Conservation (phyloP, 306 rosid genomes). For the Pyrus communis region DNA sequence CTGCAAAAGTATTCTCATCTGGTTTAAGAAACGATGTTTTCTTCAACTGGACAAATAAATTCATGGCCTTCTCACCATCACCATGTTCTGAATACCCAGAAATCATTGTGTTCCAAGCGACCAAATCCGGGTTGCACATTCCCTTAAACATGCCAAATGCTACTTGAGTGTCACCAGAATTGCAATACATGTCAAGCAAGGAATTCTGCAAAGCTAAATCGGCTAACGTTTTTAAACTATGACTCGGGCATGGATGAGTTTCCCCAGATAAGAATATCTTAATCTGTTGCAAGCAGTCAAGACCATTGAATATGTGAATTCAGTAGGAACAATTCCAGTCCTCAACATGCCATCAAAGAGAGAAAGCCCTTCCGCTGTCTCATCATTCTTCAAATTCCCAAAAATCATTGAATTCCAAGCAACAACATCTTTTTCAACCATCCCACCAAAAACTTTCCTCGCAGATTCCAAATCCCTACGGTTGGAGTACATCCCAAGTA, state of each 20-base stretch:
- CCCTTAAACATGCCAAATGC: slow-evolving; percentile 41
- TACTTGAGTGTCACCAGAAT: slow-evolving; percentile 34
- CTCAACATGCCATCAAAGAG: slow-evolving; percentile 42
- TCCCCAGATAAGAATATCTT: slow-evolving; percentile 38
- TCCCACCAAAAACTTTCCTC: slow-evolving; percentile 42
- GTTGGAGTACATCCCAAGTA: slow-evolving; percentile 67
- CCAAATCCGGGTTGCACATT: slow-evolving; percentile 49
- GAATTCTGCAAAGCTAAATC: slow-evolving; percentile 67
- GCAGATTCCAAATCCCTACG: slow-evolving; percentile 59
- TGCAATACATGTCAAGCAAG: slow-evolving; percentile 80
- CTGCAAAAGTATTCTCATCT: slow-evolving; percentile 65
- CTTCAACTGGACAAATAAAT: slow-evolving; percentile 43
- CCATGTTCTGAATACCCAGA: slow-evolving; percentile 56
- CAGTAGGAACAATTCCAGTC: slow-evolving; percentile 46
- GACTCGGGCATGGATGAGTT: slow-evolving; percentile 49
- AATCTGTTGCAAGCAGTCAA: slow-evolving; percentile 52
- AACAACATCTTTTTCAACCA: slow-evolving; percentile 49
- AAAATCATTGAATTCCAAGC: slow-evolving; percentile 80
- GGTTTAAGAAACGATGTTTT: slow-evolving; percentile 34
- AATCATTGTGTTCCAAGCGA: slow-evolving; percentile 85
- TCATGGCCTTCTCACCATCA: slow-evolving; percentile 52
- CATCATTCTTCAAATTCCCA: slow-evolving; percentile 51
- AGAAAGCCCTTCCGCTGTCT: slow-evolving; percentile 31
- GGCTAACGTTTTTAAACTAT: slow-evolving; percentile 34
- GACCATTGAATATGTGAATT: slow-evolving; percentile 56